Conservation (phyloP, 371 early-diverging fungal genomes). For the Haplosporangium sp. region DNA sequence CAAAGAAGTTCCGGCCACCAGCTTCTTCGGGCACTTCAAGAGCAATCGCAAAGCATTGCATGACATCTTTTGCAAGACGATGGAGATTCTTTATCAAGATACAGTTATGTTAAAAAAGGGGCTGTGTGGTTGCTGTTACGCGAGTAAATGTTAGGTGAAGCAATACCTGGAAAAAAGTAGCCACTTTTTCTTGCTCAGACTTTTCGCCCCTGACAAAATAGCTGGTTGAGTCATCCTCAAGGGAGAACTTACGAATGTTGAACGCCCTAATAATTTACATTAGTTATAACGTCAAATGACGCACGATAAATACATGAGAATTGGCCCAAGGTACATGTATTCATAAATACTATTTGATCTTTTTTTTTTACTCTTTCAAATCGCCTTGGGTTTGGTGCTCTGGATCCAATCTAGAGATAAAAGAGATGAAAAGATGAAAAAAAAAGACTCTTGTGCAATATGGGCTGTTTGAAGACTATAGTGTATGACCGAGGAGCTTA, state of each 20-base stretch:
- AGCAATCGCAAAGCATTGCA: slow-evolving; percentile 73
- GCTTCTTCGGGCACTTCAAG: slow-evolving; percentile 66
- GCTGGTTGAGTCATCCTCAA: slow-evolving; percentile 52
- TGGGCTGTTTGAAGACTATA: not conserved
- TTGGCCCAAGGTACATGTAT: not conserved
- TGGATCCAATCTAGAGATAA: slow-evolving; percentile 65
- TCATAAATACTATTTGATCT: not conserved
- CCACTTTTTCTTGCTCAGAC: slow-evolving; percentile 14
- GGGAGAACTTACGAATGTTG: slow-evolving; percentile 65
- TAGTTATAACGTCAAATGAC: not conserved
- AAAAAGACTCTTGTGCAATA: not conserved
- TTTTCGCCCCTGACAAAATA: slow-evolving; percentile 31
- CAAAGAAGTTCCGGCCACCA: slow-evolving; percentile 70
- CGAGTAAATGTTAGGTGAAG: not conserved
- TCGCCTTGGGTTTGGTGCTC: slow-evolving; percentile 68
- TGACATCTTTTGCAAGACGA: slow-evolving; percentile 58
- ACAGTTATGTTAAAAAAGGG: not conserved
- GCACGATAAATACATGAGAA: not conserved
- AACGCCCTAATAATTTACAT: slow-evolving; percentile 59
- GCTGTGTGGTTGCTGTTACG: not conserved
- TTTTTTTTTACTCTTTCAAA: slow-evolving; percentile 68
- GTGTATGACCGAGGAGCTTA: slow-evolving; percentile 19
- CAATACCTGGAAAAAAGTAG: slow-evolving; percentile 34
- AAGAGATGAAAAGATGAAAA: not conserved
- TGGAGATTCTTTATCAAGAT: slow-evolving; percentile 60